These are phyloP conservation scores for Heliocybe sulcata DNA, from an alignment of 1,284 basidiomycete species.

Conservation along the genomic window DNA sequence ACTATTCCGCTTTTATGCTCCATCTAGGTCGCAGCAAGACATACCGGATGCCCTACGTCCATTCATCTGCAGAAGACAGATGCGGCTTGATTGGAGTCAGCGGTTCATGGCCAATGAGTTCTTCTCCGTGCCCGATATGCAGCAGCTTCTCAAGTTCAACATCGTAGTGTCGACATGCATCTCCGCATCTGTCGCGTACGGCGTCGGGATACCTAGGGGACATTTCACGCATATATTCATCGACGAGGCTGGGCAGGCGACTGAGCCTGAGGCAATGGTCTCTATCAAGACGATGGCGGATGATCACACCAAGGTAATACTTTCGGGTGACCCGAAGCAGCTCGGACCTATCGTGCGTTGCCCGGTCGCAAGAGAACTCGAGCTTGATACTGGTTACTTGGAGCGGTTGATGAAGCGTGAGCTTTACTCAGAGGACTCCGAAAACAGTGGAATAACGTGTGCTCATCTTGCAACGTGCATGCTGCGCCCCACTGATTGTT, in stretches of 20 bases:
- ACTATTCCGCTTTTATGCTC: conserved; percentile 60
- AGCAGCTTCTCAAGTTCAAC: conserved; percentile 34
- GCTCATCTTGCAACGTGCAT: conserved; percentile 9
- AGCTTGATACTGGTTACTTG: conserved; percentile 41
- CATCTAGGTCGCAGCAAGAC: conserved; percentile 38
- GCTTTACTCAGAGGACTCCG: conserved; percentile 29
- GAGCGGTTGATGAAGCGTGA: conserved; percentile 41
- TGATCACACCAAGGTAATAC: conserved; percentile 33
- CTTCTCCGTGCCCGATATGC: conserved; percentile 38
- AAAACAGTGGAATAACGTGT: conserved; percentile 28
- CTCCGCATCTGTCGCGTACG: conserved; percentile 47
- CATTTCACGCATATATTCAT: conserved; percentile 61
- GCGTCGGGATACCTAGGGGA: conserved; percentile 47
- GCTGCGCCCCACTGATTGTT: not conserved
- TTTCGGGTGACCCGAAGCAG: conserved; percentile 54
- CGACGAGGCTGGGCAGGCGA: conserved; percentile 61
- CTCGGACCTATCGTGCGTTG: conserved; percentile 49
- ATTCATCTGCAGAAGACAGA: conserved; percentile 31
- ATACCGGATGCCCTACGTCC: conserved; percentile 35
- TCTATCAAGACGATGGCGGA: conserved; percentile 41
- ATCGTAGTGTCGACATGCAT: conserved; percentile 58
- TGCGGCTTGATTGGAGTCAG: not conserved
- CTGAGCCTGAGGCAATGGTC: conserved; percentile 50
- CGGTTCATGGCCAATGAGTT: conserved; percentile 21
- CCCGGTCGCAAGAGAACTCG: conserved; percentile 33